A percentile compares a stretch with the other conserved stretches of the same genome.
Conservation (phyloP, 2,329 filamentous ascomycete genomes). For the Ceratocystis huliohia region DNA sequence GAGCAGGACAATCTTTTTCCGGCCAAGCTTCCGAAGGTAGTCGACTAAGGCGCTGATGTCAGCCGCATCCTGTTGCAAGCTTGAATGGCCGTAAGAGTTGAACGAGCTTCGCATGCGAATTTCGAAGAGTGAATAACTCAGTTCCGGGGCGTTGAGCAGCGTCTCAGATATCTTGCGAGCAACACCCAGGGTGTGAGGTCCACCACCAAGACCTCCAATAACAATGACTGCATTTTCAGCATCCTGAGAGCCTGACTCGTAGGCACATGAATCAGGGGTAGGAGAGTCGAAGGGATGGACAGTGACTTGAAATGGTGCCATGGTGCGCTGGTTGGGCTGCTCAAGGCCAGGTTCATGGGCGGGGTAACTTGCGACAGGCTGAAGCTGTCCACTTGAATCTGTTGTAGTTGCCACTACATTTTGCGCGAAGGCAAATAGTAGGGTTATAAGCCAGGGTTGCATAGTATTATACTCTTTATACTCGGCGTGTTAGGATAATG, state of each 20-base stretch:
- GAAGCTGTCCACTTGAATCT: too few species aligned
- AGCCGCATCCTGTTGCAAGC: slow-evolving; percentile 39
- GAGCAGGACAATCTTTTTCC: slow-evolving; percentile 41
- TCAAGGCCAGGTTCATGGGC: too few species aligned
- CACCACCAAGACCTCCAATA: slow-evolving; percentile 58
- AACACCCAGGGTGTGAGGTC: slow-evolving; percentile 52
- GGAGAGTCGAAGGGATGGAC: slow-evolving; percentile 37
- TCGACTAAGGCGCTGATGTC: slow-evolving; percentile 42
- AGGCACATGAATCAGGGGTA: slow-evolving; percentile 33
- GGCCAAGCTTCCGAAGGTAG: slow-evolving; percentile 40
- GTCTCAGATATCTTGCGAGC: slow-evolving; percentile 35
- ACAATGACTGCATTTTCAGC: slow-evolving; percentile 51
- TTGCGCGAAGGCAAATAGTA: too few species aligned
- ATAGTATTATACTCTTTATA: too few species aligned
- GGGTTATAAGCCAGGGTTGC: too few species aligned
- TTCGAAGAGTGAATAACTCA: slow-evolving; percentile 44
- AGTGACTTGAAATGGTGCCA: slow-evolving; percentile 31
- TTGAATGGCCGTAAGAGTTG: slow-evolving; percentile 38
- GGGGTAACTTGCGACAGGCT: too few species aligned
- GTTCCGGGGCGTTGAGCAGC: slow-evolving; percentile 30
- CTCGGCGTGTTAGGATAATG: too few species aligned
- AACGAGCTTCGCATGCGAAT: slow-evolving; percentile 44
- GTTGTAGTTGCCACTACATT: too few species aligned
- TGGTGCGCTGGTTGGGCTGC: background rate
- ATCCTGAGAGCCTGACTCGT: slow-evolving; percentile 33